Percentiles rank a stretch among this genome's conserved stretches.
Evolutionary conservation across 1,284 basidiomycete genomes (phyloP).

Genomic region (Malassezia dermatis): DNA sequence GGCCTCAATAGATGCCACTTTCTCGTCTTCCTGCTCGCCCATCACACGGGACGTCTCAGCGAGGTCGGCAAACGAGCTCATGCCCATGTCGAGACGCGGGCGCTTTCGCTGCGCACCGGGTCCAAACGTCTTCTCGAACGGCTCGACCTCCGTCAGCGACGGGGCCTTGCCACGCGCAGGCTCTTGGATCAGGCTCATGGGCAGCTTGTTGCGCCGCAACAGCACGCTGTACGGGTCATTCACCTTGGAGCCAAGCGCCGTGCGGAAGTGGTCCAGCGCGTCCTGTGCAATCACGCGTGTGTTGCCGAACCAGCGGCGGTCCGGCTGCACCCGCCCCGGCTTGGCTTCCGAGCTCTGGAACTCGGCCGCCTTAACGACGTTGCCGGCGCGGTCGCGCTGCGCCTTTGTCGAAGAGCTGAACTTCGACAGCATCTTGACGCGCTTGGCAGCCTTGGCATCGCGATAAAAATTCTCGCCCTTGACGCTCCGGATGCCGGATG

Average conservation of each 20-base stretch:
- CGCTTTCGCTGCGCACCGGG: conserved; percentile 45
- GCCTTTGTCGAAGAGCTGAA: conserved; percentile 40
- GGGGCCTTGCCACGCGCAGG: conserved; percentile 35
- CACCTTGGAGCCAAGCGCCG: conserved; percentile 36
- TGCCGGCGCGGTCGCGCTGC: conserved; percentile 42
- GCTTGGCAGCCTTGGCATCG: conserved; percentile 45
- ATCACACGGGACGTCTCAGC: conserved; percentile 29
- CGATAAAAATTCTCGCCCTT: conserved; percentile 48
- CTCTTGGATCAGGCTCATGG: conserved; percentile 45
- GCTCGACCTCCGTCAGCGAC: conserved; percentile 38
- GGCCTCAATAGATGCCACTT: conserved; percentile 26
- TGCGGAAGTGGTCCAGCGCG: conserved; percentile 53
- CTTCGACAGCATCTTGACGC: conserved; percentile 44
- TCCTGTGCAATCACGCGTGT: conserved; percentile 70
- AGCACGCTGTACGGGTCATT: conserved; percentile 45
- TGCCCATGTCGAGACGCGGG: conserved; percentile 39
- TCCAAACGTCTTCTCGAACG: conserved; percentile 43
- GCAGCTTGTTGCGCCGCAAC: conserved; percentile 44
- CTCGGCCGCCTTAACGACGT: conserved; percentile 40
- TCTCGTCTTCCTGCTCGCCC: conserved; percentile 30
- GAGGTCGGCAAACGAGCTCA: conserved; percentile 41
- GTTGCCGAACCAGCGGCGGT: conserved; percentile 56
- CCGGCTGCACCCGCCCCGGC: conserved; percentile 46
- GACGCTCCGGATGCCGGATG: conserved; percentile 23
- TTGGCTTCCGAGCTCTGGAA: conserved; percentile 45